phyloP scores from a whole-genome alignment of 129 eudicot species.

The Gnaphalium uliginosum region DNA sequence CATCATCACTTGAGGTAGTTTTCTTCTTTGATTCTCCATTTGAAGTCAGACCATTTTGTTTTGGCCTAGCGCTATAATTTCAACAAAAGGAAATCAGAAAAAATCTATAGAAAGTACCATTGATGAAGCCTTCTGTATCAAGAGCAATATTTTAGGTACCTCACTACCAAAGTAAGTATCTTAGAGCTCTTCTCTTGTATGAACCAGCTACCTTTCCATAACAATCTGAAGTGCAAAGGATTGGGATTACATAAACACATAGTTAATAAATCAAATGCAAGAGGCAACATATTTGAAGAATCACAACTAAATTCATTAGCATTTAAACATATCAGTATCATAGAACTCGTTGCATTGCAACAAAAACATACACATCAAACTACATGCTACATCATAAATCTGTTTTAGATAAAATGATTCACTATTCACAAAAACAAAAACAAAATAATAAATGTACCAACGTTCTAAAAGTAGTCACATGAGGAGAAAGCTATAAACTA shows the following conservation, averaged over 20 bases:
- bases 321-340: conserved; percentile 17
- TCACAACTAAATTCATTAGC: conserved; percentile 16
- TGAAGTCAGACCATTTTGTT: conserved; percentile 41
- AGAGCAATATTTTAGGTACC: conserved; percentile 43
- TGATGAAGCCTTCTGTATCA: not conserved
- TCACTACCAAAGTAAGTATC: conserved; percentile 80
- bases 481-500: not conserved
- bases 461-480: conserved; percentile 9
- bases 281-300: conserved; percentile 1
- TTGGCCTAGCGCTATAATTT: conserved; percentile 61
- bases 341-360: conserved; percentile 13
- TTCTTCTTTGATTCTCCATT: conserved; percentile 76
- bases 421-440: not conserved
- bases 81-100: not conserved
- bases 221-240: conserved; percentile 57
- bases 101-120: not conserved
- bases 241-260: not conserved
- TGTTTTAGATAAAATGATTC: conserved; percentile 13
- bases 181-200: conserved; percentile 94
- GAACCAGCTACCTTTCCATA: conserved; percentile 94
- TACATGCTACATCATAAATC: conserved; percentile 12
- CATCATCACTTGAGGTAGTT: conserved; percentile 60
- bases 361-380: conserved; percentile 14
- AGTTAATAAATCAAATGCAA: conserved; percentile 8
- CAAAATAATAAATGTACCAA: conserved; percentile 1